Base-by-base conservation (phyloP, 345 rosid species). In the Hibiscus tridactylites region DNA sequence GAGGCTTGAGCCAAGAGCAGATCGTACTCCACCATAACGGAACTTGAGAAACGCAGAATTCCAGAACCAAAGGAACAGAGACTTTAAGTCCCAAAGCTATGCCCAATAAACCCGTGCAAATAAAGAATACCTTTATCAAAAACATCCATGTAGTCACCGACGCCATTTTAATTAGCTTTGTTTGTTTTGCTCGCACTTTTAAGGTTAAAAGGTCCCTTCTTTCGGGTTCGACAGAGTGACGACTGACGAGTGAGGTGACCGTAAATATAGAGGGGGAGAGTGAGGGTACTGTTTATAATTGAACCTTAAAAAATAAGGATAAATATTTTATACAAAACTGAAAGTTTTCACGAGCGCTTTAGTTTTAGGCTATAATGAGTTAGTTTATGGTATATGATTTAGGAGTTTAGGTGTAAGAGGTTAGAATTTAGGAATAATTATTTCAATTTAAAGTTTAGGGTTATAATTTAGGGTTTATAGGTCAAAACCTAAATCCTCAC, bases 251-350 rank as follows among this genome's bases (percentile, higher is more conserved):
- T 4, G 24, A 39, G 60, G 3, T 13, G 70, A 37, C 68, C 10
- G 53, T 46, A 24, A 21, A 59, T 75, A 74, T 81, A 78, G 64
- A 83, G 61, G 67, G 64, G 59, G 69, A 66, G 53, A 9, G 74
- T 31, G 46, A 47, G 62, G 63, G 47, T 33, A 46, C 17, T 33
- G 66, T 39, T 49, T 46, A 13, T 59, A 54, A 61, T 47, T 61
- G 56, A 31, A 31, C 24, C 24, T 21, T 21, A 21, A 21, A 21
- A 21, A 21, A 21, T 21, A 21, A 21, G 0, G n/a, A n/a, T n/a
- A n/a, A n/a, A n/a, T n/a, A n/a, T n/a, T n/a, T n/a, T n/a, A n/a
- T n/a, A n/a, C n/a, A n/a, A n/a, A n/a, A n/a, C n/a, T n/a, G n/a
- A n/a, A n/a, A n/a, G n/a, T n/a, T n/a, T n/a, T n/a, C n/a, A n/a